Conservation (phyloP, 2,329 filamentous ascomycete species). For the Fusarium anthophilum region DNA sequence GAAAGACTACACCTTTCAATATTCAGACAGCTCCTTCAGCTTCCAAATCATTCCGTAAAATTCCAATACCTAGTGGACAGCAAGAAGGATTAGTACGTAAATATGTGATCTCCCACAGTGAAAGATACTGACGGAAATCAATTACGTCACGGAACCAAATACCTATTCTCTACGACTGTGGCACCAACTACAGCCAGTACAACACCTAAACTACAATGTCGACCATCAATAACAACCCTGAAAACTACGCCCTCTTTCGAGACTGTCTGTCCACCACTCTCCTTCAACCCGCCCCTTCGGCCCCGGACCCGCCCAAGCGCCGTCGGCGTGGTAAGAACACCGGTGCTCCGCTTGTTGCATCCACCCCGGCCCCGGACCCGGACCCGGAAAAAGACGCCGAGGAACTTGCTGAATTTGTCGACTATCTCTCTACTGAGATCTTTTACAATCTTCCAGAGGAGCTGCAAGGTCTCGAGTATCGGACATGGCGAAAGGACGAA, state of each 20-base stretch:
- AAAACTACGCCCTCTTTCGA: conserved; percentile 68
- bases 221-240: conserved; percentile 32
- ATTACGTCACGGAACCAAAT: conserved; percentile 31
- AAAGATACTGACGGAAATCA: conserved; percentile 3
- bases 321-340: conserved; percentile 48
- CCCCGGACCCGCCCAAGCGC: conserved; percentile 55
- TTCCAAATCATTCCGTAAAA: conserved; percentile 25
- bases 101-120: neutral
- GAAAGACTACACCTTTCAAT: conserved; percentile 1
- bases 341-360: conserved; percentile 6
- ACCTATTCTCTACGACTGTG: neutral
- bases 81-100: neutral
- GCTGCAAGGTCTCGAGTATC: conserved; percentile 70
- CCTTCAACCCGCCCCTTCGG: conserved; percentile 66
- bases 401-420: conserved; percentile 81
- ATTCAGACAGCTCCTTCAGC: neutral
- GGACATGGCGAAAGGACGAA: conserved; percentile 54
- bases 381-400: conserved; percentile 57
- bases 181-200: neutral
- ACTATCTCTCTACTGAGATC: conserved; percentile 77
- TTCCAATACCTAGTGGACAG: neutral
- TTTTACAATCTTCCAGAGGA: conserved; percentile 71
- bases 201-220: conserved; percentile 26
- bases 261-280: conserved; percentile 78
- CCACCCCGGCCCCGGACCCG: conserved; percentile 20